Conservation (phyloP, 2,329 filamentous ascomycete species). For the Cordyceps cateniannulata region DNA sequence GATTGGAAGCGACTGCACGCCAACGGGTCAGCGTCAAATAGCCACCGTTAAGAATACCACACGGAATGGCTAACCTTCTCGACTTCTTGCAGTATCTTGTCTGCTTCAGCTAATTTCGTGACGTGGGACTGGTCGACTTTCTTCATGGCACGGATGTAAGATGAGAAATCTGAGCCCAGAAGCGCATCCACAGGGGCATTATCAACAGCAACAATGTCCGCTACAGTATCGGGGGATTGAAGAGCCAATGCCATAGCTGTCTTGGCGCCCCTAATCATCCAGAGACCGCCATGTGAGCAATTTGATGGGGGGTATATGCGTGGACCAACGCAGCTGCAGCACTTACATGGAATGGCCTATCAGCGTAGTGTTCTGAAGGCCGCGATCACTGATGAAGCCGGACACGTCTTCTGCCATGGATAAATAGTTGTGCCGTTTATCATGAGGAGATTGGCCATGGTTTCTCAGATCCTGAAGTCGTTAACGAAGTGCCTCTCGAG, state of each 20-base stretch:
- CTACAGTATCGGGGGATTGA: conserved; percentile 57
- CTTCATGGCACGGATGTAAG: conserved; percentile 80
- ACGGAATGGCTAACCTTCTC: conserved; percentile 48
- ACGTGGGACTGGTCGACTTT: conserved; percentile 65
- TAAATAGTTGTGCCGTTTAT: conserved; percentile 67
- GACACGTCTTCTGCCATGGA: conserved; percentile 79
- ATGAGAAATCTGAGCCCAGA: conserved; percentile 66
- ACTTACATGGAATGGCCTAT: conserved; percentile 90
- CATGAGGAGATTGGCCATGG: conserved; percentile 84
- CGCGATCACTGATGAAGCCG: conserved; percentile 67
- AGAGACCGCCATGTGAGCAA: not conserved
- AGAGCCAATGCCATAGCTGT: conserved; percentile 84
- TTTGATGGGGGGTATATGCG: not conserved
- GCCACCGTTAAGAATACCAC: not conserved
- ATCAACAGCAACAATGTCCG: conserved; percentile 75
- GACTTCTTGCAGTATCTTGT: conserved; percentile 68
- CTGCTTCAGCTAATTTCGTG: conserved; percentile 68
- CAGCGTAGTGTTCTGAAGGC: conserved; percentile 63
- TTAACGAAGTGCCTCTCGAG: conserved; percentile 6
- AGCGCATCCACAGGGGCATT: conserved; percentile 83
- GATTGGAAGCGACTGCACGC: conserved; percentile 57
- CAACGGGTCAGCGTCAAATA: not conserved
- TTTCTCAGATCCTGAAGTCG: conserved; percentile 72
- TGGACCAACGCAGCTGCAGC: not conserved
- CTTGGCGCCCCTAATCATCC: conserved; percentile 68